phyloP scores from a whole-genome alignment of 2,329 filamentous ascomycete species.

The Fusarium penzigii region DNA sequence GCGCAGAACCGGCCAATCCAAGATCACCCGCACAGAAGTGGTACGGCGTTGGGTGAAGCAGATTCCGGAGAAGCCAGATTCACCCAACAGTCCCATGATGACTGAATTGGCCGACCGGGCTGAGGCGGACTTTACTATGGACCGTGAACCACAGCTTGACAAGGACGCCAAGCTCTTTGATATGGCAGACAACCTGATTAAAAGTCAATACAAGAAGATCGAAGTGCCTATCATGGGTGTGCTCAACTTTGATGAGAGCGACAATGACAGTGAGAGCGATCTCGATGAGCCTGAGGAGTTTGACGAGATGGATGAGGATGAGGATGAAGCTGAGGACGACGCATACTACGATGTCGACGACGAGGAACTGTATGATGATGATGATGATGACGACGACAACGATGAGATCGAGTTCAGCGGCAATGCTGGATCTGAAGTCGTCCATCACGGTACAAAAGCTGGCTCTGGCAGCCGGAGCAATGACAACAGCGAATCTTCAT shows the following conservation, averaged over 20 bases:
- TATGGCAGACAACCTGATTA: constrained; percentile 49
- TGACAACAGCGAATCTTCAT: constrained; percentile 29
- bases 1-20: constrained; percentile 35
- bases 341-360: constrained; percentile 32
- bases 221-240: constrained; percentile 48
- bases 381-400: constrained; percentile 18
- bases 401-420: constrained; percentile 25
- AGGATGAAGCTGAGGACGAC: constrained; percentile 25
- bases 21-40: constrained; percentile 40
- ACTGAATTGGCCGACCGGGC: constrained; percentile 37
- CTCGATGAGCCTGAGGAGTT: constrained; percentile 28
- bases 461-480: constrained; percentile 30
- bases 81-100: constrained; percentile 30
- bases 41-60: constrained; percentile 47
- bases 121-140: constrained; percentile 44
- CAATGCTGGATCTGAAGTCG: constrained; percentile 29
- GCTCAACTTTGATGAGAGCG: constrained; percentile 46
- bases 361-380: constrained; percentile 29
- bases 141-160: constrained; percentile 40
- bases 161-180: constrained; percentile 45
- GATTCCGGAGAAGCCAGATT: constrained; percentile 37
- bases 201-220: constrained; percentile 47
- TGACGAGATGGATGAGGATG: constrained; percentile 30
- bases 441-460: constrained; percentile 30
- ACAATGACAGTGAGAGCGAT: constrained; percentile 42